Percentiles rank a stretch among this genome's conserved stretches.
Evolutionary conservation across 441 rosid species (phyloP).

Genomic region (Gossypium trilobum): DNA sequence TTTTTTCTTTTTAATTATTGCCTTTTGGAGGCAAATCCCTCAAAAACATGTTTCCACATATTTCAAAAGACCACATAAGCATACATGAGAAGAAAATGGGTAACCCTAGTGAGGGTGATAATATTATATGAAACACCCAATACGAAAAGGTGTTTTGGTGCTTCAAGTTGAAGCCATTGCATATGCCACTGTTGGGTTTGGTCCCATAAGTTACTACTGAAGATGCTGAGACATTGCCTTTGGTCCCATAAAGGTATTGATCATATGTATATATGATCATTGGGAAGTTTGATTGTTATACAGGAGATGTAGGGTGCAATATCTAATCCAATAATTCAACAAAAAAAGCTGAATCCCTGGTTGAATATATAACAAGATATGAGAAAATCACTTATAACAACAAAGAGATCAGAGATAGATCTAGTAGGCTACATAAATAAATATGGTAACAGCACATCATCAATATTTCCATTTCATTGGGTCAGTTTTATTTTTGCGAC

Average conservation of each 20-base stretch:
- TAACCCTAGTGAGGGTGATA: background rate
- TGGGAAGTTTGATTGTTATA: constrained; percentile 13
- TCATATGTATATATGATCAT: background rate
- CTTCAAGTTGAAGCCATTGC: constrained; percentile 14
- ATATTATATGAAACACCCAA: too few relatives aligned
- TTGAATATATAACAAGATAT: constrained; percentile 5
- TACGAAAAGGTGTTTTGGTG: background rate
- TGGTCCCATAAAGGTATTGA: constrained; percentile 3
- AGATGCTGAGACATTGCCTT: background rate
- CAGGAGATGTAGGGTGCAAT: background rate
- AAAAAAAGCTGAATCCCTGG: background rate
- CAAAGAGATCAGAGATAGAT: background rate
- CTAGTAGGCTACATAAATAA: background rate
- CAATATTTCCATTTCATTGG: background rate
- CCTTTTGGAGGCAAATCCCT: constrained; percentile 11
- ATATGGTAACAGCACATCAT: background rate
- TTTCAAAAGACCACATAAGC: background rate
- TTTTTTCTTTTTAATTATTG: background rate
- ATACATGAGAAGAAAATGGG: background rate
- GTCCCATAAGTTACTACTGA: constrained; percentile 9
- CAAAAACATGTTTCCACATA: background rate
- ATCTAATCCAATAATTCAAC: background rate
- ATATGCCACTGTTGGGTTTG: constrained; percentile 12
- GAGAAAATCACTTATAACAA: background rate
- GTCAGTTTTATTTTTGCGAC: background rate